Percentiles rank a stretch among this genome's conserved stretches.
These are phyloP conservation scores for Starmerella bombi DNA, from an alignment of 805 yeast species.

Conservation along the genomic window DNA sequence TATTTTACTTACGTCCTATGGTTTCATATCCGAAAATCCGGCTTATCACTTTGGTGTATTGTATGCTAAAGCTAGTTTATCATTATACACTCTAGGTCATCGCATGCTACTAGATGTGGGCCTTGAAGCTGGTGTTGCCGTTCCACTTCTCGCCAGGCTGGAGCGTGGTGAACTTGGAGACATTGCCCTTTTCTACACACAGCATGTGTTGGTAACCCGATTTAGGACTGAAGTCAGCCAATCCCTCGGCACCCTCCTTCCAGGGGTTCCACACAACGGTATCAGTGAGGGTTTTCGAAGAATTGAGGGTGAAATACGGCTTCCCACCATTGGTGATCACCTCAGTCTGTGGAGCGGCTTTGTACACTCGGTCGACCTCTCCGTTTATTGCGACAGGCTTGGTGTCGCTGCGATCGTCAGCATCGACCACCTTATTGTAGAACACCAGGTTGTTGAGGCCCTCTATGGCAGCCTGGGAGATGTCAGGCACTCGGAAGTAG, in stretches of 20 bases:
- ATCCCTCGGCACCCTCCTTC: conserved; percentile 64
- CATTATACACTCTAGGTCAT: neutral
- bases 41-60: no score
- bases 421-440: conserved; percentile 57
- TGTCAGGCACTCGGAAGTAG: conserved; percentile 60
- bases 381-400: conserved; percentile 26
- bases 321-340: conserved; percentile 61
- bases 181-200: conserved; percentile 91
- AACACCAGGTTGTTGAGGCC: conserved; percentile 64
- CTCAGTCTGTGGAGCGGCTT: conserved; percentile 37
- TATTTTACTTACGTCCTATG: no score
- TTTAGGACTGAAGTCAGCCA: conserved; percentile 84
- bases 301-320: conserved; percentile 48
- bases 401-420: conserved; percentile 30
- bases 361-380: conserved; percentile 79
- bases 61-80: no score
- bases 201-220: conserved; percentile 75
- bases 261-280: conserved; percentile 97
- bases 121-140: conserved; percentile 29
- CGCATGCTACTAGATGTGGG: conserved; percentile 1
- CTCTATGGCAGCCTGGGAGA: conserved; percentile 61
- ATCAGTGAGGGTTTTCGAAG: conserved; percentile 42
- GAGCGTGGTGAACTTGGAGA: conserved; percentile 49
- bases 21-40: no score
- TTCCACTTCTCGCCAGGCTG: conserved; percentile 65